Base-by-base conservation (phyloP, 148 eudicot species). In the Fallopia convolvulus region DNA sequence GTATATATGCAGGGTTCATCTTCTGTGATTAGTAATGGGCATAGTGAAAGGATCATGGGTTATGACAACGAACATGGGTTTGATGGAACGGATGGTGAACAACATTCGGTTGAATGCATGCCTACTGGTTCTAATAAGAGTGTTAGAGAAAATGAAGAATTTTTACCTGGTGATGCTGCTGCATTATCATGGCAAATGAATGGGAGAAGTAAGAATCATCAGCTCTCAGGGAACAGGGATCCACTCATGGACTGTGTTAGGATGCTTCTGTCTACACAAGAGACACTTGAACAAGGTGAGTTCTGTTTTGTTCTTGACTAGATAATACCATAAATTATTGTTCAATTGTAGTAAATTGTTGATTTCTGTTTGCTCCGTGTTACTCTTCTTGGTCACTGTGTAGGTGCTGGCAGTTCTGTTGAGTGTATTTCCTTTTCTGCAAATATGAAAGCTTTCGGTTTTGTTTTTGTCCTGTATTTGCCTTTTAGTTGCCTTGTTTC, bases 241-340 rank as follows among this genome's bases (percentile, higher is more conserved):
- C 91, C 89, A 71, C 83, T 95, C 63, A 77, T 87, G 46, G 90
- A 85, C 72, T 86, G 92, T 65, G 83, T 91, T 78, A 26, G 53
- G 56, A 72, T 78, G 76, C 86, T 95, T 79, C 97, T 91, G 75
- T 83, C 85, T 79, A 92, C 87, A 32, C 94, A 92, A 80, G 91
- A 86, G 74, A 91, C 88, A 17, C 91, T 95, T 77, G 88, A 88
- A 80, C 85, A 83, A 90, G 99, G 99, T 95, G 40, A 49, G 72
- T 36, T 75, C 63, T 15, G 0, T 39, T 36, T 5, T 33, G 4
- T 39, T 20, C 11, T 36, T 68, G 72, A 36, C 44, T 32, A 39
- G n/a, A 68, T 68, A 68, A 36, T 3, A 63, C 70, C 2, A 5
- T 5, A 1, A 61, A 12, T 7, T 13, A 4, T 65, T 39, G 21